Conservation (phyloP, 768 basidiomycete species). For the Leccinellum luteum region DNA sequence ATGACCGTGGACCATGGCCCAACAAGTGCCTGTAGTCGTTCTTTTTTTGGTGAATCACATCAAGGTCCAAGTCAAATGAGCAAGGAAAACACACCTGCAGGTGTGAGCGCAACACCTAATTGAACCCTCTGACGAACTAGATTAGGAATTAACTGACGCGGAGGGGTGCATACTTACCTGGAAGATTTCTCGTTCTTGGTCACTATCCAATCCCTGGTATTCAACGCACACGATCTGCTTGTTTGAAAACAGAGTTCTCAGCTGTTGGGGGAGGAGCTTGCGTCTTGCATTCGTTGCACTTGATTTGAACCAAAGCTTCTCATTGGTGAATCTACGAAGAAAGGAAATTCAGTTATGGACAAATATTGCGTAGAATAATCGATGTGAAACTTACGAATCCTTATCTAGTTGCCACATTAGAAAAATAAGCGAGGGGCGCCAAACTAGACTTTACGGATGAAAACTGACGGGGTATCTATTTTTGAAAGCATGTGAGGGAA, state of each 20-base stretch:
- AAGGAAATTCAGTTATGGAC: neutral
- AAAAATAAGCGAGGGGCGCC: slow-evolving; percentile 5
- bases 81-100: slow-evolving; percentile 38
- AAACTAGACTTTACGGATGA: neutral
- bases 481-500: slow-evolving; percentile 7
- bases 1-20: slow-evolving; percentile 45
- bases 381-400: slow-evolving; percentile 34
- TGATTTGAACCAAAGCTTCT: slow-evolving; percentile 39
- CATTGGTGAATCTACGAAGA: slow-evolving; percentile 27
- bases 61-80: neutral
- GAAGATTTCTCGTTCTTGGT: slow-evolving; percentile 69
- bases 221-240: slow-evolving; percentile 53
- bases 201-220: slow-evolving; percentile 44
- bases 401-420: slow-evolving; percentile 29
- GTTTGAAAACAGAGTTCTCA: slow-evolving; percentile 38
- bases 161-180: slow-evolving; percentile 35
- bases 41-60: slow-evolving; percentile 25
- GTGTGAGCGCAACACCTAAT: slow-evolving; percentile 47
- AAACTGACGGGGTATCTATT: slow-evolving; percentile 44
- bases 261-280: slow-evolving; percentile 34
- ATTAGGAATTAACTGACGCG: neutral
- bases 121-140: slow-evolving; percentile 43
- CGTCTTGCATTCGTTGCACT: slow-evolving; percentile 16
- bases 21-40: slow-evolving; percentile 49
- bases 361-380: neutral